Conservation (phyloP, 371 early-diverging fungal genomes). For the Zopfochytrium polystomum region DNA sequence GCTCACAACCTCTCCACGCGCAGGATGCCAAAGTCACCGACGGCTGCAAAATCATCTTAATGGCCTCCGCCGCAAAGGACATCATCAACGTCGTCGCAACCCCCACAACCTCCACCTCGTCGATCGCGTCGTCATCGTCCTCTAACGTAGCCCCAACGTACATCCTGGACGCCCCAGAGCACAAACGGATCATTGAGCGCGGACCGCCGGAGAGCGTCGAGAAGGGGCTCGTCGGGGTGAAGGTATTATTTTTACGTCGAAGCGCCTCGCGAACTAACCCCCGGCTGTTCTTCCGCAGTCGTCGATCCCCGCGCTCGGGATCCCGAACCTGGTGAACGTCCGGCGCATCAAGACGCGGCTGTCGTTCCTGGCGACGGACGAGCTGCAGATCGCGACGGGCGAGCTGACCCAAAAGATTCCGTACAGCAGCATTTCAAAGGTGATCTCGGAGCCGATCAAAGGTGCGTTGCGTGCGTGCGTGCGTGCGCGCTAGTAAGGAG, state of each 20-base stretch:
- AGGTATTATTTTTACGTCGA: neutral
- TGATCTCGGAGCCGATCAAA: too few species aligned
- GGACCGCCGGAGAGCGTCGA: constrained; percentile 18
- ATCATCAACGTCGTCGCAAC: constrained; percentile 6
- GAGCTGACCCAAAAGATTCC: constrained; percentile 18
- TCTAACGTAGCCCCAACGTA: neutral
- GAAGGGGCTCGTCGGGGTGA: neutral
- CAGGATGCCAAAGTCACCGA: constrained; percentile 3
- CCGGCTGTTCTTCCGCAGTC: too few species aligned
- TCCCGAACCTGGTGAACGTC: constrained; percentile 4
- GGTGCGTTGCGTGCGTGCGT: too few species aligned
- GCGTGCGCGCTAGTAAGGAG: too few species aligned
- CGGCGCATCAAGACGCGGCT: constrained; percentile 15
- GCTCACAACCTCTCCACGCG: too few species aligned
- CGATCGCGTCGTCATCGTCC: neutral
- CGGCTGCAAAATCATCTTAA: constrained; percentile 12
- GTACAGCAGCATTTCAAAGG: neutral
- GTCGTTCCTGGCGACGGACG: too few species aligned
- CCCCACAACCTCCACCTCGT: neutral
- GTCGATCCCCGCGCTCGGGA: too few species aligned
- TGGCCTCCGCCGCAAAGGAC: constrained; percentile 16
- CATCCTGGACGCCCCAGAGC: constrained; percentile 12
- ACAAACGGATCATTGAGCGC: constrained; percentile 2
- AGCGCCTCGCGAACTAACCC: too few species aligned
- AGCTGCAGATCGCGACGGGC: constrained; percentile 15